Conservation (phyloP, 345 rosid species). For the Schrenkiella parvula region DNA sequence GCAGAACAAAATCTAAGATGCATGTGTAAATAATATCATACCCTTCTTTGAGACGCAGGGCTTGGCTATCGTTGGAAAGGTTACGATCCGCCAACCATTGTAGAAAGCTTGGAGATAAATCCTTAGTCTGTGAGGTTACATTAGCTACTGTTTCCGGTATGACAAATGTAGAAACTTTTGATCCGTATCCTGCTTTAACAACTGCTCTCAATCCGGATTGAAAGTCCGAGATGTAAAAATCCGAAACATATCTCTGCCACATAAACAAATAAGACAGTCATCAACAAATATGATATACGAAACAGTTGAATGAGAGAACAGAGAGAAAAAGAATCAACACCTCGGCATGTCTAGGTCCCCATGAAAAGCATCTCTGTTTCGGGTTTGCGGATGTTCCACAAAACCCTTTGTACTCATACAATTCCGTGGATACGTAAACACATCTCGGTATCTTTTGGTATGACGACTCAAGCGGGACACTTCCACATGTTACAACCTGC, state of each 20-base stretch:
- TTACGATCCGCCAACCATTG: conserved; percentile 77
- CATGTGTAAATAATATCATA: conserved; percentile 20
- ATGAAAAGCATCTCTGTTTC: conserved; percentile 72
- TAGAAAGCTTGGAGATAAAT: conserved; percentile 69
- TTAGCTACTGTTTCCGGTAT: conserved; percentile 63
- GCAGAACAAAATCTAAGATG: not conserved
- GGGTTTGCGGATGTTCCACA: conserved; percentile 71
- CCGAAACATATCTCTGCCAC: conserved; percentile 76
- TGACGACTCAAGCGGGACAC: conserved; percentile 83
- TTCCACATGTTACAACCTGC: conserved; percentile 96
- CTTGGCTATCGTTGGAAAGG: conserved; percentile 59
- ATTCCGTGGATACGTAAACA: conserved; percentile 73
- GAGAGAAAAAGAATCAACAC: conserved; percentile 34
- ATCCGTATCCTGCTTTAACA: conserved; percentile 90
- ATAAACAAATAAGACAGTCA: not conserved
- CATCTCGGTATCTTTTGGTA: conserved; percentile 79
- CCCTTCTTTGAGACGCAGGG: conserved; percentile 95
- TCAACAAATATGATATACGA: not conserved
- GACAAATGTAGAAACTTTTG: conserved; percentile 84
- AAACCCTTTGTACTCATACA: conserved; percentile 71
- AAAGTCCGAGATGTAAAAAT: conserved; percentile 90
- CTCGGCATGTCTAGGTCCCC: conserved; percentile 90
- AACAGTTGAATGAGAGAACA: not conserved
- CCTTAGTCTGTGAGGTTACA: conserved; percentile 52
- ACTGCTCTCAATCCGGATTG: conserved; percentile 89